A percentile compares a stretch with the other conserved stretches of the same genome.
These are phyloP conservation scores for Solanum medicagineum DNA, from an alignment of 257 asterid genomes.

Conservation along the genomic window DNA sequence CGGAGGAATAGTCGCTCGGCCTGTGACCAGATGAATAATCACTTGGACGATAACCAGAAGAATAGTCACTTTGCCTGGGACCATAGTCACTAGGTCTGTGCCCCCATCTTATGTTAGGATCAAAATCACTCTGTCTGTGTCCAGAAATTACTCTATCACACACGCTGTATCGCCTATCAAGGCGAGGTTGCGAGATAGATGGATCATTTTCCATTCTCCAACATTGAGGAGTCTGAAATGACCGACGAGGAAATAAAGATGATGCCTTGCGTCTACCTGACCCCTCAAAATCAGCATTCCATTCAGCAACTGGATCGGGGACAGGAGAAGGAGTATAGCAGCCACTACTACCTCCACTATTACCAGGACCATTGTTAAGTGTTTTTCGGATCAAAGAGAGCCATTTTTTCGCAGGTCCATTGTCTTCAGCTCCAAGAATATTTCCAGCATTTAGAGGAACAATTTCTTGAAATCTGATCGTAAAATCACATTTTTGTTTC, in stretches of 20 bases:
- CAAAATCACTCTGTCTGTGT: slow-evolving; percentile 62
- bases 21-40: slow-evolving; percentile 55
- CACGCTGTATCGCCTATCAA: slow-evolving; percentile 73
- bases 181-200: slow-evolving; percentile 57
- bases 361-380: slow-evolving; percentile 52
- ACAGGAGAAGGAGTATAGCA: slow-evolving; percentile 82
- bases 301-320: slow-evolving; percentile 84
- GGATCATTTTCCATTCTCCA: slow-evolving; percentile 59
- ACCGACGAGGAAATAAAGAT: slow-evolving; percentile 65
- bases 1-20: slow-evolving; percentile 63
- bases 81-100: slow-evolving; percentile 64
- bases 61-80: slow-evolving; percentile 54
- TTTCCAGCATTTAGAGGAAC: slow-evolving; percentile 96
- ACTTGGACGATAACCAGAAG: slow-evolving; percentile 50
- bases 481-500: neutral
- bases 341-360: slow-evolving; percentile 48
- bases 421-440: slow-evolving; percentile 93
- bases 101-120: slow-evolving; percentile 39
- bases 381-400: slow-evolving; percentile 64
- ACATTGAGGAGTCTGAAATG: slow-evolving; percentile 79
- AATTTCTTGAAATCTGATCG: slow-evolving; percentile 80
- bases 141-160: slow-evolving; percentile 84
- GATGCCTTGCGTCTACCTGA: slow-evolving; percentile 60
- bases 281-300: slow-evolving; percentile 94
- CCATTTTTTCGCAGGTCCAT: slow-evolving; percentile 97